A percentile compares a stretch with the other conserved stretches of the same genome.
Conservation (phyloP, 106 monocot genomes). For the Acanthochlamys bracteata region DNA sequence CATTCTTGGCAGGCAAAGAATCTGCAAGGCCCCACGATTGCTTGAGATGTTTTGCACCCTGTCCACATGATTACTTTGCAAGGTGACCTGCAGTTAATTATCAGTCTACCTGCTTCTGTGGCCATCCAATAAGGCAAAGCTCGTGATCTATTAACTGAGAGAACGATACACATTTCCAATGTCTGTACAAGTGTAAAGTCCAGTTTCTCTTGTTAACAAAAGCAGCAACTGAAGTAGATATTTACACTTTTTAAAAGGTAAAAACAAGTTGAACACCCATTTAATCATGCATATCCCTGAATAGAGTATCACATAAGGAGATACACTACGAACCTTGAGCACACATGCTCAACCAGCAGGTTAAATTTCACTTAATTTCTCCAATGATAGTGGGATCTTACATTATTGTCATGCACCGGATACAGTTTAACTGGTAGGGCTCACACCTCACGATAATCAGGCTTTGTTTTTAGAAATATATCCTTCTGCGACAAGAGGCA, state of each 20-base stretch:
- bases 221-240: neutral
- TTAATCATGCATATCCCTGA: too few relatives aligned
- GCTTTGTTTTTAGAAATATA: too few relatives aligned
- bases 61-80: slow-evolving; percentile 6
- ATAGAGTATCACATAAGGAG: too few relatives aligned
- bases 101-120: slow-evolving; percentile 2
- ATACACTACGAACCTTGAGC: too few relatives aligned
- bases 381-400: too few relatives aligned
- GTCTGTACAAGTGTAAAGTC: neutral
- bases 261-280: too few relatives aligned
- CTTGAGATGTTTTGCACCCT: slow-evolving; percentile 2
- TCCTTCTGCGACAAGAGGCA: too few relatives aligned
- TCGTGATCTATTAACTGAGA: neutral
- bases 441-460: too few relatives aligned
- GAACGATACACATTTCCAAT: neutral
- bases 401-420: too few relatives aligned
- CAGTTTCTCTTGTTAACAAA: neutral
- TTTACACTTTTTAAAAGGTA: neutral
- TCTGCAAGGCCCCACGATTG: slow-evolving; percentile 7
- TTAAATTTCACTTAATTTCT: too few relatives aligned
- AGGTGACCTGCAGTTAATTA: neutral
- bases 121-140: slow-evolving; percentile 8
- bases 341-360: too few relatives aligned
- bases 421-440: too few relatives aligned
- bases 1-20: neutral